phyloP scores from a whole-genome alignment of 164 flowering plant genomes.

The Taxillus chinensis region DNA sequence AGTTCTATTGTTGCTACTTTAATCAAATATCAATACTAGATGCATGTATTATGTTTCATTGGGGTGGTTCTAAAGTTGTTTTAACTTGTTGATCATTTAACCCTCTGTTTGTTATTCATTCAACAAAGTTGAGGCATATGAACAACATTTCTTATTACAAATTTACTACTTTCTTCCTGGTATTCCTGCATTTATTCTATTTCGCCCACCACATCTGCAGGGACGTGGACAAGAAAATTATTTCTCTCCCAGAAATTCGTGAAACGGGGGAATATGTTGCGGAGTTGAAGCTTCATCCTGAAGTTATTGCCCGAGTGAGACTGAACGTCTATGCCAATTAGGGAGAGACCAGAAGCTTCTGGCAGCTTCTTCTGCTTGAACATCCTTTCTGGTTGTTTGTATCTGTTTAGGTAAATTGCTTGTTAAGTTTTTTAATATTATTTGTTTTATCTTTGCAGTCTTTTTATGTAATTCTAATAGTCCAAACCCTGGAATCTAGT shows the following conservation, averaged over 20 bases:
- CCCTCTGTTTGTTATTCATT: too few species aligned
- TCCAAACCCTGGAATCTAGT: too few species aligned
- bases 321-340: constrained; percentile 69
- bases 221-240: constrained; percentile 78
- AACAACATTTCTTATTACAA: background rate
- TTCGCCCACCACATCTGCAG: constrained; percentile 23
- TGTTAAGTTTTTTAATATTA: too few species aligned
- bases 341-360: constrained; percentile 16
- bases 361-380: background rate
- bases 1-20: background rate
- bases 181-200: background rate
- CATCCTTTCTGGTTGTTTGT: background rate
- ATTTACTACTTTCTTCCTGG: background rate
- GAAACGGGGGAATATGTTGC: constrained; percentile 89
- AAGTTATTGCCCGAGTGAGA: constrained; percentile 71
- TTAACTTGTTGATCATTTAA: too few species aligned
- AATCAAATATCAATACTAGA: too few species aligned
- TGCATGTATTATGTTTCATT: too few species aligned
- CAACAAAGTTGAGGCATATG: background rate
- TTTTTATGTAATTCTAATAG: too few species aligned
- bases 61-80: too few species aligned
- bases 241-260: constrained; percentile 81
- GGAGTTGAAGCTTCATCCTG: constrained; percentile 89
- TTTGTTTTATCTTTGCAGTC: too few species aligned
- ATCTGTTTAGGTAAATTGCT: background rate